A percentile compares a stretch with the other conserved stretches of the same genome.
These are phyloP conservation scores for Colletotrichum tabaci DNA, from an alignment of 2,329 filamentous ascomycete species.

Conservation along the genomic window DNA sequence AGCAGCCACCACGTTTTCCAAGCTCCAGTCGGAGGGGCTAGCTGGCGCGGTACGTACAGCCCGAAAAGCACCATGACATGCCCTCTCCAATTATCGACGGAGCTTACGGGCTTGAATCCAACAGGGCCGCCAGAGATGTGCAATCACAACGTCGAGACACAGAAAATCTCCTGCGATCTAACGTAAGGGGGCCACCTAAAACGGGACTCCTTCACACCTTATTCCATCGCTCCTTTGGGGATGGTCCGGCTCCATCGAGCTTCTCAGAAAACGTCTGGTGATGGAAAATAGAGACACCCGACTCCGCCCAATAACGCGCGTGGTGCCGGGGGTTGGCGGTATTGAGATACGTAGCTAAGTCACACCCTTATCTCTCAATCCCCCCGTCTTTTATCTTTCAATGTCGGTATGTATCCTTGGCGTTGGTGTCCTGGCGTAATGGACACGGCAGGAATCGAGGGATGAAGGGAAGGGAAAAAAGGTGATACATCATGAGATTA, in stretches of 20 bases:
- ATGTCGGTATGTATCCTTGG: not conserved
- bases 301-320: not conserved
- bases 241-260: constrained; percentile 16
- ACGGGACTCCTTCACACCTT: constrained; percentile 21
- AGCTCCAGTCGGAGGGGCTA: not conserved
- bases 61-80: constrained; percentile 37
- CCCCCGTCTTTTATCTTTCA: not conserved
- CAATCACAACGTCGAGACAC: constrained; percentile 22
- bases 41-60: constrained; percentile 14
- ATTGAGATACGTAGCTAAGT: too few species aligned
- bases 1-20: constrained; percentile 32
- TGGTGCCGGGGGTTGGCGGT: not conserved
- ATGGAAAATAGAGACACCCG: not conserved
- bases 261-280: constrained; percentile 8
- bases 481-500: constrained; percentile 37
- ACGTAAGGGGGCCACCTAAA: constrained; percentile 32
- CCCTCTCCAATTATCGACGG: constrained; percentile 19
- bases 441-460: not conserved
- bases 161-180: constrained; percentile 24
- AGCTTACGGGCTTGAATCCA: not conserved
- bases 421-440: not conserved
- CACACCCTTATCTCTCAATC: not conserved
- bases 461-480: not conserved
- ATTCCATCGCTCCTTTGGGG: constrained; percentile 15
- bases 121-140: constrained; percentile 13